phyloP scores from a whole-genome alignment of 2,329 filamentous ascomycete genomes.

The Sclerotinia sclerotiorum region DNA sequence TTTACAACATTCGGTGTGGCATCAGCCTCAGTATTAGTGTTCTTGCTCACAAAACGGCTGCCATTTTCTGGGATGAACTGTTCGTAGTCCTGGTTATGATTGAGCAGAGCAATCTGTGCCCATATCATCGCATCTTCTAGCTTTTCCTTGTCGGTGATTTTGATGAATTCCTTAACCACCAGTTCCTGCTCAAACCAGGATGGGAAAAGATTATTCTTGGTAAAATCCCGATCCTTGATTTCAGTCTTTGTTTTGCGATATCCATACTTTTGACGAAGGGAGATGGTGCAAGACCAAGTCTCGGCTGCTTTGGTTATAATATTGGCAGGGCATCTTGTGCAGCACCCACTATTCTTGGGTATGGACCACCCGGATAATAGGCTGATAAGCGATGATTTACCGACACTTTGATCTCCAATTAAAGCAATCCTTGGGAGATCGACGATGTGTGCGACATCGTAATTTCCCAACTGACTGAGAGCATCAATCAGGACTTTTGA shows the following conservation, averaged over 20 bases:
- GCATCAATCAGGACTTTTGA: slow-evolving; percentile 65
- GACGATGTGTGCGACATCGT: slow-evolving; percentile 67
- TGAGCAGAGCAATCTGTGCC: slow-evolving; percentile 76
- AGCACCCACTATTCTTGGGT: slow-evolving; percentile 68
- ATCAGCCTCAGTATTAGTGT: slow-evolving; percentile 49
- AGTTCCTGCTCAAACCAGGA: slow-evolving; percentile 59
- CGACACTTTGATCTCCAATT: slow-evolving; percentile 81
- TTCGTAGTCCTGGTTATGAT: slow-evolving; percentile 56
- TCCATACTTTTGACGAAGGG: slow-evolving; percentile 63
- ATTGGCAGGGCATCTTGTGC: slow-evolving; percentile 78
- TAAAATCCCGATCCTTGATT: slow-evolving; percentile 17
- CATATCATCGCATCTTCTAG: slow-evolving; percentile 69
- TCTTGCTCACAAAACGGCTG: slow-evolving; percentile 38
- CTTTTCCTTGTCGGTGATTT: slow-evolving; percentile 57
- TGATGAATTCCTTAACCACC: slow-evolving; percentile 59
- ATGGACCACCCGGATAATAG: slow-evolving; percentile 69
- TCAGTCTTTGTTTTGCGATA: slow-evolving; percentile 43
- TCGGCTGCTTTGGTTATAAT: slow-evolving; percentile 62
- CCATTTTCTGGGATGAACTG: slow-evolving; percentile 44
- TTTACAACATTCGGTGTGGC: slow-evolving; percentile 83
- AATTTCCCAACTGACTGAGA: slow-evolving; percentile 65
- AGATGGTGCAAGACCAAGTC: slow-evolving; percentile 68
- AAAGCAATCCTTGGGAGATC: slow-evolving; percentile 77
- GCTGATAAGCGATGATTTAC: slow-evolving; percentile 70
- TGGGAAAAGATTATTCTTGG: slow-evolving; percentile 51